Evolutionary conservation across 768 basidiomycete species (phyloP).

Genomic region (Amyloporia xantha): DNA sequence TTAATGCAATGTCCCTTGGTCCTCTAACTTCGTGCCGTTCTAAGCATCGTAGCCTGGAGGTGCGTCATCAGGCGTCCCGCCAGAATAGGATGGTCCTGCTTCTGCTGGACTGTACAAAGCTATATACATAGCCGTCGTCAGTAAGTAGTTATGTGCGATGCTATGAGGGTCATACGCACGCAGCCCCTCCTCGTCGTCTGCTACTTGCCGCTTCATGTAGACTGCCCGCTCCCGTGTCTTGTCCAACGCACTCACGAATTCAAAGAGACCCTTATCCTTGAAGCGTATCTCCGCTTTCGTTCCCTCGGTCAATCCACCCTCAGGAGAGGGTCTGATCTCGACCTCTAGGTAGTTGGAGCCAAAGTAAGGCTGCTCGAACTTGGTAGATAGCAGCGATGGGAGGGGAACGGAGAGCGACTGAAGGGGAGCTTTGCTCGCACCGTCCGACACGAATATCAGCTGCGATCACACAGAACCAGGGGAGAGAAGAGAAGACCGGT

Average conservation of each 20-base stretch:
- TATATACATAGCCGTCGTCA: no score
- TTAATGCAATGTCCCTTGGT: no score
- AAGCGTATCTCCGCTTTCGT: conserved; percentile 64
- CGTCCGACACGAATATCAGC: conserved; percentile 50
- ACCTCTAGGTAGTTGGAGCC: conserved; percentile 61
- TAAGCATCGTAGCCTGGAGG: conserved; percentile 23
- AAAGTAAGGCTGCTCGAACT: conserved; percentile 73
- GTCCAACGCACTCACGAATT: conserved; percentile 66
- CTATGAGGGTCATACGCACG: conserved; percentile 48
- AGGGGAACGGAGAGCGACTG: conserved; percentile 51
- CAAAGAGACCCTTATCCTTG: conserved; percentile 61
- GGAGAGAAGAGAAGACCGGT: not conserved
- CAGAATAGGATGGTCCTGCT: conserved; percentile 11
- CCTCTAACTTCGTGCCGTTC: no score
- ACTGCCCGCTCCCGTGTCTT: conserved; percentile 72
- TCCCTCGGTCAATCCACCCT: conserved; percentile 60
- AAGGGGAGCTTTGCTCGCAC: conserved; percentile 23
- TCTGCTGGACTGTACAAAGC: conserved; percentile 13
- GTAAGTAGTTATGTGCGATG: not conserved
- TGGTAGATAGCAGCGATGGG: conserved; percentile 56
- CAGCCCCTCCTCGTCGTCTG: conserved; percentile 52
- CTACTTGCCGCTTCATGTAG: conserved; percentile 61
- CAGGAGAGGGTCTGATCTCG: conserved; percentile 58
- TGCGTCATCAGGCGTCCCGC: conserved; percentile 17
- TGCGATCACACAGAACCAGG: conserved; percentile 22